Conservation (phyloP, 306 rosid species). For the Rosa multiflora region DNA sequence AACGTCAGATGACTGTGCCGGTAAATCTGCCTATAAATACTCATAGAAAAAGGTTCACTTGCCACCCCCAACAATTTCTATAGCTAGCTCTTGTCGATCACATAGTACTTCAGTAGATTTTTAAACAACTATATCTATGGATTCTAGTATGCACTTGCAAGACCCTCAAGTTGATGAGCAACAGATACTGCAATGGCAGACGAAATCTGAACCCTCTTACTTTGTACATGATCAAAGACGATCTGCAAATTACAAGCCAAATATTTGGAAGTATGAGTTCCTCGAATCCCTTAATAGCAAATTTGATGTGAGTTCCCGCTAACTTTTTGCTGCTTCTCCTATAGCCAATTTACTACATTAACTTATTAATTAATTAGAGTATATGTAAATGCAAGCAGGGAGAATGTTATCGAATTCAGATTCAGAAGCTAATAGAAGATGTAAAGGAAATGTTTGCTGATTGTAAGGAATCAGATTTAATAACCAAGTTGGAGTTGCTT, state of each 20-base stretch:
- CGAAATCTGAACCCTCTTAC: neutral
- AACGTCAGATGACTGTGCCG: neutral
- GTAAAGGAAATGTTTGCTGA: conserved; percentile 27
- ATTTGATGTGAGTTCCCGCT: conserved; percentile 37
- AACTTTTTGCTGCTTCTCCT: neutral
- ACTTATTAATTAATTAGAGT: neutral
- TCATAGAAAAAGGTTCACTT: neutral
- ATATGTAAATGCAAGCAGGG: conserved; percentile 26
- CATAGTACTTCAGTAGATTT: neutral
- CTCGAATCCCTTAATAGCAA: conserved; percentile 42
- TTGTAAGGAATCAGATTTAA: neutral
- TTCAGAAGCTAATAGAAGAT: conserved; percentile 25
- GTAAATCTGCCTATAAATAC: neutral
- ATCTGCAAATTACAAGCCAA: conserved; percentile 58
- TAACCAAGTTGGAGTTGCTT: conserved; percentile 36
- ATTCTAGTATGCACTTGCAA: neutral
- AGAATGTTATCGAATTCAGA: conserved; percentile 22
- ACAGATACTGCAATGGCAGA: neutral
- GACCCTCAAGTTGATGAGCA: neutral
- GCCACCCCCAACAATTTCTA: neutral
- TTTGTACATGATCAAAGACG: conserved; percentile 26
- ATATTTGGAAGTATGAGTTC: conserved; percentile 48
- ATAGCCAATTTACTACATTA: neutral
- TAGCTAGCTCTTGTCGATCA: neutral
- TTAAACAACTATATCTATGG: neutral